A percentile compares a stretch with the other conserved stretches of the same genome.
Conservation (phyloP, 805 yeast species). For the Monosporozyma aerobia region DNA sequence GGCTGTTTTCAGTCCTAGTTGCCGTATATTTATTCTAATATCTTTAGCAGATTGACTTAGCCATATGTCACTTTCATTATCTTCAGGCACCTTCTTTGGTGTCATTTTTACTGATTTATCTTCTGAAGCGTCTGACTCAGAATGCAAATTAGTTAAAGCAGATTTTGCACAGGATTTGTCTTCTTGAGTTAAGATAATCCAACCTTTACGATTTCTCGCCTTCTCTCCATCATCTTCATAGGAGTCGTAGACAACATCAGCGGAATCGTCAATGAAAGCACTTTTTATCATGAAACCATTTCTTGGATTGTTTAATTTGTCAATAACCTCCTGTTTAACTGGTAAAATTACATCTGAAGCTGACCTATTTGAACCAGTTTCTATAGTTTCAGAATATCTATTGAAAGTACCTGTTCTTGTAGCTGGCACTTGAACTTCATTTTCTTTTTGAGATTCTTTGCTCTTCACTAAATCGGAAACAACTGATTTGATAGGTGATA, state of each 20-base stretch:
- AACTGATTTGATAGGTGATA: slow-evolving; percentile 22
- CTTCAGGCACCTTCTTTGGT: not conserved
- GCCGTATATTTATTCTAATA: slow-evolving; percentile 16
- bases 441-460: not conserved
- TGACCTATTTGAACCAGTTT: not conserved
- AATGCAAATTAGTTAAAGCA: not conserved
- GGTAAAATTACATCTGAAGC: not conserved
- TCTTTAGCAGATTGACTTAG: slow-evolving; percentile 13
- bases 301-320: not conserved
- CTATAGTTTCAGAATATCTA: not conserved
- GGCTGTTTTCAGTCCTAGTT: slow-evolving; percentile 24
- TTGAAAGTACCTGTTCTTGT: slow-evolving; percentile 20
- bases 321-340: not conserved
- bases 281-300: not conserved
- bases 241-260: not conserved
- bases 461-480: not conserved
- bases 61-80: not conserved
- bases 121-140: not conserved
- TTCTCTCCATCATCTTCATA: slow-evolving; percentile 1
- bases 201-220: not conserved
- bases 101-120: not conserved
- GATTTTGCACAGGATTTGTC: not conserved
- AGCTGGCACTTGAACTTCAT: slow-evolving; percentile 24
- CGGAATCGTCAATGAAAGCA: not conserved
- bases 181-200: not conserved